These are phyloP conservation scores for Kuraishia molischiana DNA, from an alignment of 805 yeast genomes.

Conservation along the genomic window DNA sequence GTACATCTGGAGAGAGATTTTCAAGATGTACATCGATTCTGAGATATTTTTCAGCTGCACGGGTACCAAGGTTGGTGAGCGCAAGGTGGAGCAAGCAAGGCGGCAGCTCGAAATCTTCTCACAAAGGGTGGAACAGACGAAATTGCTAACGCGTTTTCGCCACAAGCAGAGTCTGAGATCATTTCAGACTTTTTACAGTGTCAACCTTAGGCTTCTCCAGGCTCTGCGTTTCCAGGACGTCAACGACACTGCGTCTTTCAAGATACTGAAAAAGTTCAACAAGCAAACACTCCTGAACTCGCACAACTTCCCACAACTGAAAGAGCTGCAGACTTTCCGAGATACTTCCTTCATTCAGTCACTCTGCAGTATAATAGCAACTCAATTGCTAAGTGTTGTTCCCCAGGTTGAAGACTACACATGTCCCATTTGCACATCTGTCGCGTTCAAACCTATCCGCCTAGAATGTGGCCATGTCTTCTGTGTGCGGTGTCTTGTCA, in stretches of 20 bases:
- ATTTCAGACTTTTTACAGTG: conserved; percentile 37
- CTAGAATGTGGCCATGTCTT: conserved; percentile 58
- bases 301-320: conserved; percentile 34
- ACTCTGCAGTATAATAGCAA: conserved; percentile 46
- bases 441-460: conserved; percentile 66
- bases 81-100: conserved; percentile 35
- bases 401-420: conserved; percentile 73
- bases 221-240: conserved; percentile 51
- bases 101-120: conserved; percentile 31
- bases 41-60: conserved; percentile 51
- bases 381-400: conserved; percentile 40
- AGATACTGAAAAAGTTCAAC: conserved; percentile 68
- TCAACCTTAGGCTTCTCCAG: conserved; percentile 47
- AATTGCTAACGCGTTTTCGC: conserved; percentile 30
- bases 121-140: conserved; percentile 25
- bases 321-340: conserved; percentile 29
- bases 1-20: conserved; percentile 62
- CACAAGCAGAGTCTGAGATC: conserved; percentile 33
- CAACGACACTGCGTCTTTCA: conserved; percentile 53
- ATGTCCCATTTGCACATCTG: conserved; percentile 63
- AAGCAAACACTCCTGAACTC: conserved; percentile 54
- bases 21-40: conserved; percentile 53
- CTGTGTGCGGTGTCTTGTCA: conserved; percentile 65
- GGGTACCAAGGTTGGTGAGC: conserved; percentile 35
- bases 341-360: conserved; percentile 43